Base-by-base conservation (phyloP, 192 early-diverging fungal species). In the Coemansia sp. region DNA sequence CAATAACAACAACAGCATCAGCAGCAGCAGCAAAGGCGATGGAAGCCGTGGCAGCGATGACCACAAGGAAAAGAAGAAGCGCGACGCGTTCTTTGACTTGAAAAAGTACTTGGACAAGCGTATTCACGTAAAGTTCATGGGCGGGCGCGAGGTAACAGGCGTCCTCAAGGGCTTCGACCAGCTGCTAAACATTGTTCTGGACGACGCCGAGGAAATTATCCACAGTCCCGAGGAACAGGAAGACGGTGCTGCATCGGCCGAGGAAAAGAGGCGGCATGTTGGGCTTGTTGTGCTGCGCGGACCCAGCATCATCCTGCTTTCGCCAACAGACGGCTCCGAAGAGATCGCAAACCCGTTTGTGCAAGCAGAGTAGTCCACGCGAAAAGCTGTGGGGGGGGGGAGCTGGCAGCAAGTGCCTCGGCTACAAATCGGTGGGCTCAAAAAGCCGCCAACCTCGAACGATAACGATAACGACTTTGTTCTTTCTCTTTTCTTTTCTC, bases 61-160 rank as follows among this genome's bases (percentile, higher is more conserved):
- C 57, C 39, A 70, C 49, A 73, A 71, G 38, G 85, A 89, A 64
- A 87, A 87, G 65, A 87, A 86, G 66, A 91, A 91, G 82, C 90
- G 95, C 83, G 94, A 98, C 72, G 87, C 89, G 16, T 98, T 99
- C 71, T 85, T 99, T 49, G 95, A 99, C 75, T 87, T 97, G 39
- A 84, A 89, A 38, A 97, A 96, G 84, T 96, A 98, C 85, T 87
- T 90, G 83, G 90, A 99, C 68, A 95, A 97, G 78, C 85, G 89
- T 62, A 90, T 99, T 58, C 88, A 89, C 36, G 94, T 97, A 52
- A 93, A 98, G 85, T 98, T 95, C 81, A 91, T 88, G 62, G 95
- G 92, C 35, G 95, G 94, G 45, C 87, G 95, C 48, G 93, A 99
- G 90, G 97, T 98, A 36, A 87, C 89, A 18, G 95, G 97, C 39